Evolutionary conservation across 225 moss, liverwort and hornwort species (phyloP).

Genomic region (Anthoceros angustus): DNA sequence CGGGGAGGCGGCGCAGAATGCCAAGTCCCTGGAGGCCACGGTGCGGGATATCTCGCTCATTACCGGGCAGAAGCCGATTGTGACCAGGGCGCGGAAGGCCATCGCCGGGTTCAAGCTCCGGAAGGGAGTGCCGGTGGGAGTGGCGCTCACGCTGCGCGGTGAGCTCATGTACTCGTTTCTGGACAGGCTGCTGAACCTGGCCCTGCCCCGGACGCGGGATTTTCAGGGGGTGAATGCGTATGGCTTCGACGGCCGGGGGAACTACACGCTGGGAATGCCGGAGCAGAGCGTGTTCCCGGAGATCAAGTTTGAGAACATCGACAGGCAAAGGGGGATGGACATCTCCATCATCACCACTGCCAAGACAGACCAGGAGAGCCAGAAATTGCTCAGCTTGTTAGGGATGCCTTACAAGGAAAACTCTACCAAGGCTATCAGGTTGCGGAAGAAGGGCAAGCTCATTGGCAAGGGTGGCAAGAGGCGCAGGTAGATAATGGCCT

Average conservation of each 20-base stretch:
- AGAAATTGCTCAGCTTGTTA: slow-evolving; percentile 56
- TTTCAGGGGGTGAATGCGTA: slow-evolving; percentile 92
- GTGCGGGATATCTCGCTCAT: slow-evolving; percentile 59
- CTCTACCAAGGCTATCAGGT: slow-evolving; percentile 11
- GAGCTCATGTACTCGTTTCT: slow-evolving; percentile 82
- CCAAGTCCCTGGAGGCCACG: slow-evolving; percentile 72
- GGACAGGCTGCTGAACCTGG: slow-evolving; percentile 72
- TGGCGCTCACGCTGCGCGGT: slow-evolving; percentile 72
- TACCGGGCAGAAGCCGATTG: slow-evolving; percentile 66
- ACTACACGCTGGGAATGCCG: slow-evolving; percentile 69
- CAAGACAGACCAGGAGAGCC: slow-evolving; percentile 52
- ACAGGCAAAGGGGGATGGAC: slow-evolving; percentile 78
- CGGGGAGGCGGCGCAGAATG: slow-evolving; percentile 91
- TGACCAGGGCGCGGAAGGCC: slow-evolving; percentile 77
- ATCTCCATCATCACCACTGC: slow-evolving; percentile 63
- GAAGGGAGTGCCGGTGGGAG: slow-evolving; percentile 66
- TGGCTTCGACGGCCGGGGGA: slow-evolving; percentile 88
- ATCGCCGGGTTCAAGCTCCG: slow-evolving; percentile 94
- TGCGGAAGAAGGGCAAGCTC: not conserved
- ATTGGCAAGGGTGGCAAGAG: not conserved
- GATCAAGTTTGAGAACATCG: slow-evolving; percentile 83
- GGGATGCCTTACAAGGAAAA: slow-evolving; percentile 86
- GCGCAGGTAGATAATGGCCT: too few species aligned
- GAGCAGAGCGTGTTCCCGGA: slow-evolving; percentile 94
- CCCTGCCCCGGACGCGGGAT: slow-evolving; percentile 80